Conservation (phyloP, 2,329 filamentous ascomycete species). For the Colletotrichum lindemuthianum region DNA sequence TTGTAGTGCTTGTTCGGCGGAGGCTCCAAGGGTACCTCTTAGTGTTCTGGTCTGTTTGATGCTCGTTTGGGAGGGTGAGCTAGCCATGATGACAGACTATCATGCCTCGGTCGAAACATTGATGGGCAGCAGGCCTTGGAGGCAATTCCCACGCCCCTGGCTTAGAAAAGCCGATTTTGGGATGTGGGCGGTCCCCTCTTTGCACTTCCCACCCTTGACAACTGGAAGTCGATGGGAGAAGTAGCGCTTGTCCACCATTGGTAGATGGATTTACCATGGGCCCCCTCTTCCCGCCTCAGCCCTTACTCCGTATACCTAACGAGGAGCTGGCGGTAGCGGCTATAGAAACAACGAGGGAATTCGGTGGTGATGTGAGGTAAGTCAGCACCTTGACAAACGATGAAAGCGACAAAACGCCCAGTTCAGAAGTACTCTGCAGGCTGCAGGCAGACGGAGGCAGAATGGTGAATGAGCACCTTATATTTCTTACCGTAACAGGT, state of each 20-base stretch:
- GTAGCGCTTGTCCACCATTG: slow-evolving; percentile 1
- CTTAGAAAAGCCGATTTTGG: slow-evolving; percentile 30
- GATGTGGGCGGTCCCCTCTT: slow-evolving; percentile 34
- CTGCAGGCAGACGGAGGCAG: slow-evolving; percentile 13
- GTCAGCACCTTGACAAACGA: slow-evolving; percentile 8
- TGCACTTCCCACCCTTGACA: slow-evolving; percentile 9
- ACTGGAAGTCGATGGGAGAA: slow-evolving; percentile 16
- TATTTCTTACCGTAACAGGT: slow-evolving; percentile 12
- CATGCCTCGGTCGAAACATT: slow-evolving; percentile 52
- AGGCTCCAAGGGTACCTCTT: slow-evolving; percentile 8
- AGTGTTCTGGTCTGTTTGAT: slow-evolving; percentile 51
- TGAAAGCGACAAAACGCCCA: slow-evolving; percentile 1
- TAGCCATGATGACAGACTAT: slow-evolving; percentile 41
- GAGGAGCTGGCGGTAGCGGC: slow-evolving; percentile 13
- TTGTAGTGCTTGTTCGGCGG: too few relatives aligned
- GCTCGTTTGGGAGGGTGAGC: slow-evolving; percentile 52
- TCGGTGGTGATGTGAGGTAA: slow-evolving; percentile 3
- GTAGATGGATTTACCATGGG: slow-evolving; percentile 25
- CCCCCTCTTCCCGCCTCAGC: slow-evolving; percentile 33
- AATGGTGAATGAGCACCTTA: slow-evolving; percentile 12
- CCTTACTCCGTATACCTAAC: slow-evolving; percentile 24
- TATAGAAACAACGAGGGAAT: not conserved
- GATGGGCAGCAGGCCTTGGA: slow-evolving; percentile 37
- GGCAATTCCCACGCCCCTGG: slow-evolving; percentile 13
- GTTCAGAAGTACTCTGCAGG: not conserved